These are phyloP conservation scores for Hericium erinaceus DNA, from an alignment of 768 basidiomycete species.

Conservation along the genomic window DNA sequence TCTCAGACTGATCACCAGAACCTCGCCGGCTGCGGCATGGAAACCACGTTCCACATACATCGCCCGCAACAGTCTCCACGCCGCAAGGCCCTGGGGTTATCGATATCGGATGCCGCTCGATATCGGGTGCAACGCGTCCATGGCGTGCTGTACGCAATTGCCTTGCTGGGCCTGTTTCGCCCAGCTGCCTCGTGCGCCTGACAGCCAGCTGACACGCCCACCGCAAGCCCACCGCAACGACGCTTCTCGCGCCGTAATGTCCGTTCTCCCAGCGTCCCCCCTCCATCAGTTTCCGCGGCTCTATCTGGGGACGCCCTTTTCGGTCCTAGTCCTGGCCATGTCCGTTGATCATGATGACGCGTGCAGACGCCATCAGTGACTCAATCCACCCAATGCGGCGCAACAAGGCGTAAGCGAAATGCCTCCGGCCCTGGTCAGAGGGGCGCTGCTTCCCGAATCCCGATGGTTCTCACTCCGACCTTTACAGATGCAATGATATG, in stretches of 20 bases:
- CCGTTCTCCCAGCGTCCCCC: neutral
- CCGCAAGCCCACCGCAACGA: neutral
- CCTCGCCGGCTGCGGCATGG: neutral
- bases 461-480: too few species aligned
- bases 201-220: neutral
- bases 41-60: neutral
- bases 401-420: too few species aligned
- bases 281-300: neutral
- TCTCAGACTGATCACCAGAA: neutral
- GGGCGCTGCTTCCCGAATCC: neutral
- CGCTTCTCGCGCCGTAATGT: slow-evolving; percentile 1
- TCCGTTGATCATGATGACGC: slow-evolving; percentile 1
- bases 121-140: neutral
- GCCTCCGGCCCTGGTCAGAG: neutral
- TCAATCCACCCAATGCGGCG: too few species aligned
- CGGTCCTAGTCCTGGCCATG: neutral
- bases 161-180: neutral
- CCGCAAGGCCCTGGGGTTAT: neutral
- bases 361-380: neutral
- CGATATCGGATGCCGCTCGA: slow-evolving; percentile 1
- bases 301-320: neutral
- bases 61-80: neutral
- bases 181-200: neutral
- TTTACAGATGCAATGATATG: too few species aligned
- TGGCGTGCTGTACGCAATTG: neutral